phyloP scores from a whole-genome alignment of 2,329 filamentous ascomycete species.

The Aureobasidium mangrovei region DNA sequence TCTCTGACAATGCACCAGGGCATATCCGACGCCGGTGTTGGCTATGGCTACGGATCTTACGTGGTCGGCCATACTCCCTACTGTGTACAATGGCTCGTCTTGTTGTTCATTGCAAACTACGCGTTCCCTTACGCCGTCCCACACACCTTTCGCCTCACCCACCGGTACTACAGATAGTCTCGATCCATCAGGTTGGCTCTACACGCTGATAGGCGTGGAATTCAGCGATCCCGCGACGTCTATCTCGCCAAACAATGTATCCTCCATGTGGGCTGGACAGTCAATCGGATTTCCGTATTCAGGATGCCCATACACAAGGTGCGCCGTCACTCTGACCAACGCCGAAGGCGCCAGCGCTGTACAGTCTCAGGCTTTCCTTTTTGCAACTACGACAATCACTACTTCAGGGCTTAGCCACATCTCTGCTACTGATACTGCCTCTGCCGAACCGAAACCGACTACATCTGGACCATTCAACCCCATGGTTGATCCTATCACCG shows the following conservation, averaged over 20 bases:
- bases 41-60: not conserved
- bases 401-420: not conserved
- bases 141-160: not conserved
- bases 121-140: not conserved
- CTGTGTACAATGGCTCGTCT: not conserved
- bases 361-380: not conserved
- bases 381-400: not conserved
- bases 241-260: not conserved
- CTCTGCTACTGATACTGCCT: too few species aligned
- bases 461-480: not conserved
- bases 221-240: not conserved
- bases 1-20: not conserved
- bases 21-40: not conserved
- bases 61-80: not conserved
- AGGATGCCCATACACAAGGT: not conserved
- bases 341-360: not conserved
- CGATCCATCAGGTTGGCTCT: constrained; percentile 1
- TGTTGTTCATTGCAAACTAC: not conserved
- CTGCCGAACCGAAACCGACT: too few species aligned
- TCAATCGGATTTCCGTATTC: not conserved
- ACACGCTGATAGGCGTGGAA: not conserved
- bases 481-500: not conserved
- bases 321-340: not conserved
- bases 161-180: not conserved
- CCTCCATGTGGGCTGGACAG: not conserved